Conservation (phyloP, 129 eudicot genomes). For the Lactuca sativa region DNA sequence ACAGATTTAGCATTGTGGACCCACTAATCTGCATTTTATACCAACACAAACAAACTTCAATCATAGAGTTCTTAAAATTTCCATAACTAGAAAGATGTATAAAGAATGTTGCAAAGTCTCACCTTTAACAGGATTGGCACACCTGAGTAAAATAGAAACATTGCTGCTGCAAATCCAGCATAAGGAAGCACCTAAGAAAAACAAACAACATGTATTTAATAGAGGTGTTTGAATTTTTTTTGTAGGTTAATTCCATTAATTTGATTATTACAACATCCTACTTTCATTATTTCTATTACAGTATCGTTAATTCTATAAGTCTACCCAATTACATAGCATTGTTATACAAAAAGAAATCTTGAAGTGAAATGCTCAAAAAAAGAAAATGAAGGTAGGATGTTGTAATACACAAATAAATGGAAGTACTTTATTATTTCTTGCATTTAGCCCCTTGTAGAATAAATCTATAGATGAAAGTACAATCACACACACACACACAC, state of each 20-base stretch:
- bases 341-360: not conserved
- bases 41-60: conserved; percentile 9
- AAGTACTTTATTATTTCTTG: not conserved
- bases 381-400: not conserved
- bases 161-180: conserved; percentile 72
- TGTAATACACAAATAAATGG: not conserved
- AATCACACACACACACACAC: not conserved
- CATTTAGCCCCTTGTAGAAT: not conserved
- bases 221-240: too few relatives aligned
- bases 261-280: too few relatives aligned
- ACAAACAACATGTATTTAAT: not conserved
- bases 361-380: too few relatives aligned
- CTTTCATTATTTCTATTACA: too few relatives aligned
- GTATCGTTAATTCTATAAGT: too few relatives aligned
- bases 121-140: conserved; percentile 85
- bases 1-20: conserved; percentile 78
- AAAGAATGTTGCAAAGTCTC: conserved; percentile 14
- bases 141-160: conserved; percentile 88
- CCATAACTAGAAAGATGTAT: conserved; percentile 5
- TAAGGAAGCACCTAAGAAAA: conserved; percentile 68
- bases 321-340: not conserved
- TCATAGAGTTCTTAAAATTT: not conserved
- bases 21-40: conserved; percentile 71
- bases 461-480: not conserved
- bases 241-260: too few relatives aligned